A percentile compares a stretch with the other conserved stretches of the same genome.
These are phyloP conservation scores for Neckera pumila DNA, from an alignment of 225 moss, liverwort and hornwort species.

Conservation along the genomic window DNA sequence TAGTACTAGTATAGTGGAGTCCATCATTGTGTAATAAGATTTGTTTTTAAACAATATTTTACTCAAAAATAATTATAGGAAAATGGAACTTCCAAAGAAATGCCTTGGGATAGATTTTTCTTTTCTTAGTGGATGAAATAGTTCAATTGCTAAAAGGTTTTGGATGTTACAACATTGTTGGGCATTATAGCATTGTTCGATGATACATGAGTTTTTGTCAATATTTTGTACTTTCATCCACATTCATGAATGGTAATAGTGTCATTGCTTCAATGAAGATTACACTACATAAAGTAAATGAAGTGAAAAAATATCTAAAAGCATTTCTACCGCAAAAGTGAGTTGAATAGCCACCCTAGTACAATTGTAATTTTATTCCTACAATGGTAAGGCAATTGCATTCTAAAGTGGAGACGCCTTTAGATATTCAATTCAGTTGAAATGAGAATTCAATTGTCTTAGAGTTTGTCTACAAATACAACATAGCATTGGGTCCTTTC, in stretches of 20 bases:
- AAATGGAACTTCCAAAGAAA: background rate
- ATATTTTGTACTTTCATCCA: background rate
- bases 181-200: background rate
- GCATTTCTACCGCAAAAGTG: fast-evolving
- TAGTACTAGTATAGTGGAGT: background rate
- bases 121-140: background rate
- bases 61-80: background rate
- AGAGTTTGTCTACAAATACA: background rate
- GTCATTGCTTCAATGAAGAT: background rate
- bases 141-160: background rate
- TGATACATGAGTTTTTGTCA: background rate
- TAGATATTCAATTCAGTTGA: background rate
- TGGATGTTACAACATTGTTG: too few species aligned
- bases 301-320: background rate
- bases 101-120: background rate
- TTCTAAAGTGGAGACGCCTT: background rate
- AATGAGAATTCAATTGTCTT: background rate
- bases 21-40: fast-evolving
- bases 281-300: background rate
- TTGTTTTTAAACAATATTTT: background rate
- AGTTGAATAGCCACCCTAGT: too few species aligned
- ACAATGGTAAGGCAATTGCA: background rate
- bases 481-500: background rate
- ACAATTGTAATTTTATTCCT: background rate
- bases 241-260: fast-evolving